These are phyloP conservation scores for Epichloe amarillans DNA, from an alignment of 2,329 filamentous ascomycete species.

Conservation along the genomic window DNA sequence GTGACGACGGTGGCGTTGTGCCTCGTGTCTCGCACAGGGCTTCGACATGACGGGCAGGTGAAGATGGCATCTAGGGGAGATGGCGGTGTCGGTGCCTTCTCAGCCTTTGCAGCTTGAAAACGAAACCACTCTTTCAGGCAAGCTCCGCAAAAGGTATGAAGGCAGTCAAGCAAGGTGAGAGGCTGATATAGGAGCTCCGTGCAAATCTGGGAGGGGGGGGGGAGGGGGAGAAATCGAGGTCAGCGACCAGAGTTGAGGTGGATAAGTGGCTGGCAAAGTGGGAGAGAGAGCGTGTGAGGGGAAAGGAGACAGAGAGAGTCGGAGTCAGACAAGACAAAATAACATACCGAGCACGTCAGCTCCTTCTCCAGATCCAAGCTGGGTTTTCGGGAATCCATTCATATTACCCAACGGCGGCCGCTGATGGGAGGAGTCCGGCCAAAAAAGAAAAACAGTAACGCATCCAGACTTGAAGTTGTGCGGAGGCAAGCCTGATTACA, in stretches of 20 bases:
- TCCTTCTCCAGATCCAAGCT: conserved; percentile 76
- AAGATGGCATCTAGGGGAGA: conserved; percentile 41
- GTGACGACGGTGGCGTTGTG: conserved; percentile 87
- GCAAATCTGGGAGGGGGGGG: conserved; percentile 56
- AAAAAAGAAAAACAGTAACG: not conserved
- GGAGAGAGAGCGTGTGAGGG: conserved; percentile 13
- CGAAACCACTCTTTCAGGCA: conserved; percentile 94
- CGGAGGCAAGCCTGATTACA: not conserved
- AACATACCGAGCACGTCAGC: conserved; percentile 78
- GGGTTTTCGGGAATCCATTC: conserved; percentile 38
- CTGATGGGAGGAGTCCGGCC: not conserved
- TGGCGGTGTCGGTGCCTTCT: conserved; percentile 35
- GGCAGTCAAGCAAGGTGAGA: conserved; percentile 79
- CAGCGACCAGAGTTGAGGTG: not conserved
- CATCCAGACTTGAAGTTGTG: not conserved
- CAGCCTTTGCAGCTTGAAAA: conserved; percentile 55
- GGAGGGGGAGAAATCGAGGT: not conserved
- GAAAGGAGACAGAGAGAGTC: not conserved
- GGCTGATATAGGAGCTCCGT: conserved; percentile 89
- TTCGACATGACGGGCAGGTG: conserved; percentile 88
- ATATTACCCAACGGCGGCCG: conserved; percentile 12
- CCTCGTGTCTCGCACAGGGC: conserved; percentile 69
- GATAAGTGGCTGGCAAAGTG: not conserved
- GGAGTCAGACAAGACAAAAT: not conserved
- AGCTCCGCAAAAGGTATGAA: conserved; percentile 91